These are phyloP conservation scores for Arachis stenosperma DNA, from an alignment of 306 rosid genomes.

Conservation along the genomic window DNA sequence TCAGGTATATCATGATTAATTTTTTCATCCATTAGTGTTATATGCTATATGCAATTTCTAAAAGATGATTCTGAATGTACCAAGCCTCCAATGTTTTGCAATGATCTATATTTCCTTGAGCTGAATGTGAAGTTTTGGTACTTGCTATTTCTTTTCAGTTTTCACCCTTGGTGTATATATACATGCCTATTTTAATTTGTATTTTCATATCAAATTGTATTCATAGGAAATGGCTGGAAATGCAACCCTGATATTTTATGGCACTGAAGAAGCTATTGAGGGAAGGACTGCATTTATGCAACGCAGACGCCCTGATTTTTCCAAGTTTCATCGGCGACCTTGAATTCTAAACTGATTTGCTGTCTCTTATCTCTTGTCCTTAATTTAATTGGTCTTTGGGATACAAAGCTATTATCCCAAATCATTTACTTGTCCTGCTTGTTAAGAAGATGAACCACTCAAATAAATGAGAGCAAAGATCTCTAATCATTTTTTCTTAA, in stretches of 20 bases:
- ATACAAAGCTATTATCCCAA: background rate
- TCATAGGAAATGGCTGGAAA: slow-evolving; percentile 76
- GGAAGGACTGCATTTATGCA: slow-evolving; percentile 74
- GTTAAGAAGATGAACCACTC: slow-evolving; percentile 7
- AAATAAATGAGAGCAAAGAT: slow-evolving; percentile 1
- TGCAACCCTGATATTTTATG: slow-evolving; percentile 78
- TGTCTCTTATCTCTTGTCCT: background rate
- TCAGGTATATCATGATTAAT: slow-evolving; percentile 55
- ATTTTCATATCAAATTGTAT: slow-evolving; percentile 38
- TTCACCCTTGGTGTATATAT: slow-evolving; percentile 1
- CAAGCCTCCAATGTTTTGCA: background rate
- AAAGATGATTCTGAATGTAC: background rate
- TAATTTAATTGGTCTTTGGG: background rate
- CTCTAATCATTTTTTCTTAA: background rate
- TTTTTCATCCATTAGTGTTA: slow-evolving; percentile 13
- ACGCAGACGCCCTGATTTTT: slow-evolving; percentile 73
- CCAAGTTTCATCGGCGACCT: slow-evolving; percentile 71
- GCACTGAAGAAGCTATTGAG: slow-evolving; percentile 78
- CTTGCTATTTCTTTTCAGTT: background rate
- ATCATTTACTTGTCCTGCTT: background rate
- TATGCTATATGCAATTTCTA: slow-evolving; percentile 25
- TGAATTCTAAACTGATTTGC: slow-evolving; percentile 27
- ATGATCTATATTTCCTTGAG: slow-evolving; percentile 3
- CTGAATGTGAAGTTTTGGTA: background rate
- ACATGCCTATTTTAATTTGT: background rate